phyloP scores from a whole-genome alignment of 768 basidiomycete species.

The Harrya chromipes region DNA sequence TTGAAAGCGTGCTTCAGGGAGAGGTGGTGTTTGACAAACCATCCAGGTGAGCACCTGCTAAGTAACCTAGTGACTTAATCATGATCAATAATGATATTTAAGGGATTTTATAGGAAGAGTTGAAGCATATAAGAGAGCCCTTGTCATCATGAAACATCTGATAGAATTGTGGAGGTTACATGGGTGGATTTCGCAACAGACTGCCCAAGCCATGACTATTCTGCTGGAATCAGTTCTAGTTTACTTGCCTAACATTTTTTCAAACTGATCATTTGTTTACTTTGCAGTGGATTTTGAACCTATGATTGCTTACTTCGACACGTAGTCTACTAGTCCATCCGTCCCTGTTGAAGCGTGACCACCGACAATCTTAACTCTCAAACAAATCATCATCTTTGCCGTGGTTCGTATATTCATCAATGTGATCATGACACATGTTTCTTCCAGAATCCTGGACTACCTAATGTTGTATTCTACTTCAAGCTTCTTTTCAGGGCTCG shows the following conservation, averaged over 20 bases:
- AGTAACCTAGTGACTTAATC: background rate
- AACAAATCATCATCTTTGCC: too few relatives aligned
- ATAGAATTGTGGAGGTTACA: slow-evolving; percentile 56
- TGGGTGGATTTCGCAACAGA: slow-evolving; percentile 51
- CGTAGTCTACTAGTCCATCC: too few relatives aligned
- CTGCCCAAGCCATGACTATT: slow-evolving; percentile 41
- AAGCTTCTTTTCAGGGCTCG: too few relatives aligned
- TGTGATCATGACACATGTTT: too few relatives aligned
- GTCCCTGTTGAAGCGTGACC: too few relatives aligned
- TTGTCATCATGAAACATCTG: slow-evolving; percentile 53
- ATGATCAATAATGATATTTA: background rate
- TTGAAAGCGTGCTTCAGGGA: slow-evolving; percentile 45
- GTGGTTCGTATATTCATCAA: too few relatives aligned
- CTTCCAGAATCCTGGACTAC: too few relatives aligned
- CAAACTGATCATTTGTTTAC: slow-evolving; percentile 26
- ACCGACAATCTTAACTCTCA: too few relatives aligned
- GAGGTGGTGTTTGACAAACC: slow-evolving; percentile 64
- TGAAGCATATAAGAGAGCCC: slow-evolving; percentile 53
- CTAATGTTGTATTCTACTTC: too few relatives aligned
- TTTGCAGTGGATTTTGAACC: slow-evolving; percentile 53
- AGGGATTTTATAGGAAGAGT: slow-evolving; percentile 59
- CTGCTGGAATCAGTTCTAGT: slow-evolving; percentile 56
- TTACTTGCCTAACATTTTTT: slow-evolving; percentile 30
- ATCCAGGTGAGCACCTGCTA: slow-evolving; percentile 37
- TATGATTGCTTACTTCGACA: slow-evolving; percentile 56